A percentile compares a stretch with the other conserved stretches of the same genome.
phyloP scores from a whole-genome alignment of 1,284 basidiomycete genomes.

The Fomitiporia mediterranea region DNA sequence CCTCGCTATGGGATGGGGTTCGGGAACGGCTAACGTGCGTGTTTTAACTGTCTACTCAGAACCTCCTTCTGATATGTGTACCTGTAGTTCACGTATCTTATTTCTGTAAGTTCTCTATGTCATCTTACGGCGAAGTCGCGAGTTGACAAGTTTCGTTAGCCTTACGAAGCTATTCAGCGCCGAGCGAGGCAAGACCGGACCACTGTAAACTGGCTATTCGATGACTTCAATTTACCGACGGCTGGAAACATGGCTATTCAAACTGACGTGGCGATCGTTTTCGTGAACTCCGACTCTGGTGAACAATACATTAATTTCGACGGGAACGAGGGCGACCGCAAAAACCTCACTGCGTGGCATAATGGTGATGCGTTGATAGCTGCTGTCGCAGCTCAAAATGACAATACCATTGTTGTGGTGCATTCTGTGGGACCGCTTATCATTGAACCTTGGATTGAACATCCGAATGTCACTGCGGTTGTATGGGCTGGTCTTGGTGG shows the following conservation, averaged over 20 bases:
- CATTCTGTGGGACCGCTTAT: slow-evolving; percentile 75
- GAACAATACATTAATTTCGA: slow-evolving; percentile 76
- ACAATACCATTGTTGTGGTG: slow-evolving; percentile 79
- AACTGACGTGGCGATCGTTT: slow-evolving; percentile 66
- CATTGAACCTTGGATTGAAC: slow-evolving; percentile 74
- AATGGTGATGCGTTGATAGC: slow-evolving; percentile 63
- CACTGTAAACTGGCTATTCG: slow-evolving; percentile 51
- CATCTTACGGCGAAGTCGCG: neutral
- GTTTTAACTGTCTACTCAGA: neutral
- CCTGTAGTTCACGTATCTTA: slow-evolving; percentile 49
- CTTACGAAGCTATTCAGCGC: slow-evolving; percentile 67
- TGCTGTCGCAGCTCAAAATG: slow-evolving; percentile 56
- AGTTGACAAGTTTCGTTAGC: slow-evolving; percentile 32
- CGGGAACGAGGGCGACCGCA: slow-evolving; percentile 71
- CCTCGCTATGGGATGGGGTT: slow-evolving; percentile 85
- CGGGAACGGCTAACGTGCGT: slow-evolving; percentile 36
- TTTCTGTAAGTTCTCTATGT: slow-evolving; percentile 37
- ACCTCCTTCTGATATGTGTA: slow-evolving; percentile 33
- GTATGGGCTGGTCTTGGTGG: slow-evolving; percentile 70
- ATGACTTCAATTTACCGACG: slow-evolving; percentile 57
- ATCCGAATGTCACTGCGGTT: slow-evolving; percentile 69
- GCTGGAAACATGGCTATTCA: slow-evolving; percentile 47
- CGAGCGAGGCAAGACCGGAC: slow-evolving; percentile 60
- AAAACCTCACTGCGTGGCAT: slow-evolving; percentile 79
- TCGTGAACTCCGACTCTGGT: slow-evolving; percentile 70